Percentiles rank a stretch among this genome's conserved stretches.
phyloP scores from a whole-genome alignment of 306 rosid species.

The Morella rubra region DNA sequence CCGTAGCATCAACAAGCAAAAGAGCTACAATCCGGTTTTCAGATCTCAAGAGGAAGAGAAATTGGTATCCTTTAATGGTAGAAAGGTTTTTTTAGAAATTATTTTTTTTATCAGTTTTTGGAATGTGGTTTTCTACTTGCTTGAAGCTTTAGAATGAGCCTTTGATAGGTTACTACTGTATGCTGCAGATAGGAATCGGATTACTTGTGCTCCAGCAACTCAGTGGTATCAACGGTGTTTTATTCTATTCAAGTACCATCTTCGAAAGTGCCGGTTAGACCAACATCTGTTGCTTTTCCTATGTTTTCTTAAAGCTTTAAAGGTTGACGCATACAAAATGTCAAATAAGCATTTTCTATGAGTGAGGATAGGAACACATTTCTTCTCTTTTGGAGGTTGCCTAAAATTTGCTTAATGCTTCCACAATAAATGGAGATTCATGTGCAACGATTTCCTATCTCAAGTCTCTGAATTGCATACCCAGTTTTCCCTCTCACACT shows the following conservation, averaged over 20 bases:
- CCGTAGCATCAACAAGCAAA: conserved; percentile 57
- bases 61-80: conserved; percentile 85
- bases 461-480: background rate
- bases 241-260: conserved; percentile 84
- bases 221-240: conserved; percentile 76
- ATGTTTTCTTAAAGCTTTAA: too few species aligned
- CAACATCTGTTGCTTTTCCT: conserved; percentile 1
- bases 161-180: conserved; percentile 15
- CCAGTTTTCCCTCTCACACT: background rate
- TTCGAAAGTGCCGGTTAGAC: conserved; percentile 71
- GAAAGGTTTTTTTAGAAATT: background rate
- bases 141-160: conserved; percentile 17
- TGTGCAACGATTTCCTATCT: background rate
- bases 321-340: too few species aligned
- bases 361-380: background rate
- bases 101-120: background rate
- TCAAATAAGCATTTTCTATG: background rate
- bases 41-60: conserved; percentile 78
- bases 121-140: conserved; percentile 15
- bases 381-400: background rate
- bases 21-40: conserved; percentile 61
- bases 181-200: conserved; percentile 72
- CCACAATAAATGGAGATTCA: background rate
- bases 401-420: background rate
- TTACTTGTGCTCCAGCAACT: conserved; percentile 78